phyloP scores from a whole-genome alignment of 495 filamentous ascomycete species.

The Tuber umbilicatum region DNA sequence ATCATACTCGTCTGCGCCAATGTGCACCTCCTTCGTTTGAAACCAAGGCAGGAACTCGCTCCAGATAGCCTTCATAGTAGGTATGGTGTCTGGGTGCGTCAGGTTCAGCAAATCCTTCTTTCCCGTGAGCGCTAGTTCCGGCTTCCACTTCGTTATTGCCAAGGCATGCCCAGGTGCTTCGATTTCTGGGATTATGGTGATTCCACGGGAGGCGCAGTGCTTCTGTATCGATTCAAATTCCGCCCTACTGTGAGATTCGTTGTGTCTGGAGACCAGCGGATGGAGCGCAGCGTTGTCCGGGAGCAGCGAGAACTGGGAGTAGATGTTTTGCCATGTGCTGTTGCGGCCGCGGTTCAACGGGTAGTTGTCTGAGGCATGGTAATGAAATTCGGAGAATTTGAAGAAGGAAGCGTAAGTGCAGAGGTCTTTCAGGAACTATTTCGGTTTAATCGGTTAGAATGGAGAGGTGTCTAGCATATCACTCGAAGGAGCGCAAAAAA shows the following conservation, averaged over 20 bases:
- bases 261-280: slow-evolving; percentile 47
- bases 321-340: slow-evolving; percentile 49
- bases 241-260: slow-evolving; percentile 48
- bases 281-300: slow-evolving; percentile 44
- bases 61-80: slow-evolving; percentile 52
- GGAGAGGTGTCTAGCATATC: neutral
- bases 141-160: slow-evolving; percentile 54
- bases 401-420: slow-evolving; percentile 55
- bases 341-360: slow-evolving; percentile 52
- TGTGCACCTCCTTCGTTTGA: slow-evolving; percentile 52
- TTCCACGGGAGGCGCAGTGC: slow-evolving; percentile 50
- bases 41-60: slow-evolving; percentile 54
- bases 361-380: slow-evolving; percentile 55
- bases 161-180: slow-evolving; percentile 53
- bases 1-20: slow-evolving; percentile 56
- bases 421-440: slow-evolving; percentile 50
- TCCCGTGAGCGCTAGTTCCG: slow-evolving; percentile 48
- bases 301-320: slow-evolving; percentile 50
- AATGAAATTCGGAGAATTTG: slow-evolving; percentile 55
- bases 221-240: slow-evolving; percentile 50
- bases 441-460: neutral
- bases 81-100: slow-evolving; percentile 51
- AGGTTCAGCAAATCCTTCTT: slow-evolving; percentile 51
- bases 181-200: slow-evolving; percentile 54
- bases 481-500: neutral